These are phyloP conservation scores for Fraxinus ornus DNA, from an alignment of 305 asterid species.

Conservation along the genomic window DNA sequence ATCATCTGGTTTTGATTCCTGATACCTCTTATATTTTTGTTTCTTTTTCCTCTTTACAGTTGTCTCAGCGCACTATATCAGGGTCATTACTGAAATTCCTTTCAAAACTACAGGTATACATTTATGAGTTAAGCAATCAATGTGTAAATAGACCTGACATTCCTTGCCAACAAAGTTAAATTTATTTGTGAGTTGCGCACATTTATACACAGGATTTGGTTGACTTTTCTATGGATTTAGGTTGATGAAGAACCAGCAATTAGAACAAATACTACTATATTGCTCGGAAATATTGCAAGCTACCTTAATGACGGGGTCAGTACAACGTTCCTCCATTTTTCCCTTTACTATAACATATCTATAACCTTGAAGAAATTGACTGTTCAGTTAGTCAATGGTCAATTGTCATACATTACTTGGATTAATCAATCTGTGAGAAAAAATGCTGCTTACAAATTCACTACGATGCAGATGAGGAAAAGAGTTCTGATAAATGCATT, in stretches of 20 bases:
- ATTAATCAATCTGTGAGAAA: constrained; percentile 12
- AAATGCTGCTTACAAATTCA: constrained; percentile 20
- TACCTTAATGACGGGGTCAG: constrained; percentile 97
- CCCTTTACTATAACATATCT: constrained; percentile 2
- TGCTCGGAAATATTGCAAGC: constrained; percentile 96
- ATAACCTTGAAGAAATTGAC: constrained; percentile 20
- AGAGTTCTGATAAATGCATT: constrained; percentile 96
- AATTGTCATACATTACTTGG: constrained; percentile 9
- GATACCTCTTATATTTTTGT: constrained; percentile 7
- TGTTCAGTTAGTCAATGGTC: constrained; percentile 4
- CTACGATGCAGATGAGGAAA: constrained; percentile 77
- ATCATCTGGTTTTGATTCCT: constrained; percentile 22
- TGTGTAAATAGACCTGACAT: constrained; percentile 20
- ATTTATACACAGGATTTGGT: not conserved
- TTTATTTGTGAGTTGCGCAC: not conserved
- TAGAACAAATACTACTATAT: constrained; percentile 94
- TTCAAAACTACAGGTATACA: constrained; percentile 90
- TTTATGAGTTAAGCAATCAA: constrained; percentile 14
- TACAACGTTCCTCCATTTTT: constrained; percentile 27
- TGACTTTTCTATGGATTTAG: constrained; percentile 41
- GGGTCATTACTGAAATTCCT: constrained; percentile 89
- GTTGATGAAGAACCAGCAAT: constrained; percentile 99
- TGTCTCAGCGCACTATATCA: constrained; percentile 90
- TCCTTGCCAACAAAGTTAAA: constrained; percentile 9
- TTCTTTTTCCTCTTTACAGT: constrained; percentile 53